Evolutionary conservation across 116 monocot species (phyloP).

Genomic region (Thalassia testudinum): DNA sequence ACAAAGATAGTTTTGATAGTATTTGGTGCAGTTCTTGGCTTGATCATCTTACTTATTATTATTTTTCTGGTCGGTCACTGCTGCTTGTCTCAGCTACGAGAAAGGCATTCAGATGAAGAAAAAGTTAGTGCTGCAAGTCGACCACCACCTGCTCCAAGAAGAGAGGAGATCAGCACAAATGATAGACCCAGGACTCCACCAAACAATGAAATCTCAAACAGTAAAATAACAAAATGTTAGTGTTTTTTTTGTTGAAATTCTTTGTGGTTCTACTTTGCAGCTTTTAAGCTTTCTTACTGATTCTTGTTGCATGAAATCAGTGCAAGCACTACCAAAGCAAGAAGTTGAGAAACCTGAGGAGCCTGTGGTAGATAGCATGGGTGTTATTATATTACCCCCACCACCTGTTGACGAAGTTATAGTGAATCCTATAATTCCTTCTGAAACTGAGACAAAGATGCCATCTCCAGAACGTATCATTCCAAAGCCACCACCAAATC

Average conservation of each 20-base stretch:
- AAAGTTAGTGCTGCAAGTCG: too few species aligned
- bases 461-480: conserved; percentile 4
- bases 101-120: conserved; percentile 31
- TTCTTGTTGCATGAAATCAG: too few species aligned
- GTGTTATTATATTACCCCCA: conserved; percentile 15
- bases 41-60: conserved; percentile 27
- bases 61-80: conserved; percentile 25
- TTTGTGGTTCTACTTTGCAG: too few species aligned
- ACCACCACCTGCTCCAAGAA: too few species aligned
- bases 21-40: conserved; percentile 29
- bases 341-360: conserved; percentile 23
- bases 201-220: conserved; percentile 6
- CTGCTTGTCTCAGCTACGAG: conserved; percentile 53
- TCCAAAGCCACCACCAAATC: conserved; percentile 7
- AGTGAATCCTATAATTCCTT: conserved; percentile 26
- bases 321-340: too few species aligned
- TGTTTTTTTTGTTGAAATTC: too few species aligned
- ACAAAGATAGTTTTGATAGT: conserved; percentile 44
- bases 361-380: conserved; percentile 10
- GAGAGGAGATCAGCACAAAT: conserved; percentile 14
- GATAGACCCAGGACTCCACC: conserved; percentile 11
- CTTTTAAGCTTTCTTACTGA: too few species aligned
- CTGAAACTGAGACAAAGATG: conserved; percentile 8
- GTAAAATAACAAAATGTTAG: conserved; percentile 35
- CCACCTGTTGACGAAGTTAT: conserved; percentile 40